phyloP scores from a whole-genome alignment of 768 basidiomycete genomes.

The Russula olivacea region DNA sequence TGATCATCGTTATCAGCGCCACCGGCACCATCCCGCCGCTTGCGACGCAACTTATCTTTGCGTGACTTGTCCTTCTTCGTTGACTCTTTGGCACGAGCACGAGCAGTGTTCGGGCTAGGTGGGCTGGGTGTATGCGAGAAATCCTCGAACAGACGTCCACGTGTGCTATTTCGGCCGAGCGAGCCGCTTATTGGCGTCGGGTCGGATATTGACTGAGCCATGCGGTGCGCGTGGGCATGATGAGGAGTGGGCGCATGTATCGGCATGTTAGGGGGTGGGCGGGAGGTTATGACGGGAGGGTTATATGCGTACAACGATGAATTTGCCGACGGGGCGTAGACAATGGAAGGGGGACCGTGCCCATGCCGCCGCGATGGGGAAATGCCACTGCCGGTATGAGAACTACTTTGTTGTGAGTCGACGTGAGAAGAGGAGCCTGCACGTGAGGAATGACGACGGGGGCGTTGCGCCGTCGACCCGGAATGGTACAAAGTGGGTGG shows the following conservation, averaged over 20 bases:
- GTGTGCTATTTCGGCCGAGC: constrained; percentile 8
- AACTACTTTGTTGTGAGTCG: constrained; percentile 5
- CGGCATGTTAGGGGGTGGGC: neutral
- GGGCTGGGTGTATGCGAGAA: constrained; percentile 24
- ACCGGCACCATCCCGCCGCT: neutral
- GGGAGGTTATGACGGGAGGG: constrained; percentile 19
- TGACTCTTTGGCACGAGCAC: constrained; percentile 4
- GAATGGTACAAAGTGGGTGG: constrained; percentile 13
- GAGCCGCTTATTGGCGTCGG: constrained; percentile 21
- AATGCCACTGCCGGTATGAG: neutral
- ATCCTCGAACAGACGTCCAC: constrained; percentile 20
- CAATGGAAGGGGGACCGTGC: constrained; percentile 16
- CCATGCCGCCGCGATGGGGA: constrained; percentile 9
- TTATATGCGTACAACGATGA: constrained; percentile 23
- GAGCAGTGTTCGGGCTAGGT: constrained; percentile 15
- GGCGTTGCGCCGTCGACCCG: constrained; percentile 12
- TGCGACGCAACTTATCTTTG: constrained; percentile 6
- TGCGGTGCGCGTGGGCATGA: constrained; percentile 7
- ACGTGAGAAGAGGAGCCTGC: constrained; percentile 5
- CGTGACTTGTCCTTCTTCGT: constrained; percentile 9
- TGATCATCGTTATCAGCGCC: constrained; percentile 28
- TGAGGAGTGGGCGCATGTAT: constrained; percentile 1
- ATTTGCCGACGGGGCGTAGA: constrained; percentile 20
- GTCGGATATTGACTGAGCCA: constrained; percentile 24
- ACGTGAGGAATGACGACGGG: constrained; percentile 19